Evolutionary conservation across 2,329 filamentous ascomycete genomes (phyloP).

Genomic region (Sporothrix pseudoabietina): DNA sequence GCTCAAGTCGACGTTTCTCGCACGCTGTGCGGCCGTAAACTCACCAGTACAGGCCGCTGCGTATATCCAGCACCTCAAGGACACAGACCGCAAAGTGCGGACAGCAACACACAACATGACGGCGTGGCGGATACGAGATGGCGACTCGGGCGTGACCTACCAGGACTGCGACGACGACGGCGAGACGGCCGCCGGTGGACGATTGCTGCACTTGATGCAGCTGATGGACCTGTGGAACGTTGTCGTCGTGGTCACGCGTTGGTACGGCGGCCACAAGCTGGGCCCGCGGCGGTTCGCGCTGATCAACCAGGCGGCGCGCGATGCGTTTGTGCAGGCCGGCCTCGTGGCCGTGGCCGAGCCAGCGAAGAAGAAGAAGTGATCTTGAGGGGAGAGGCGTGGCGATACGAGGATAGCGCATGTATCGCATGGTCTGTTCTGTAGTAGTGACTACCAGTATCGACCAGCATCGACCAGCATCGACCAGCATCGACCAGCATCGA

Average conservation of each 20-base stretch:
- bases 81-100: conserved; percentile 81
- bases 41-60: conserved; percentile 70
- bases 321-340: conserved; percentile 78
- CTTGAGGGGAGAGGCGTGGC: conserved; percentile 24
- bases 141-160: conserved; percentile 57
- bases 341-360: conserved; percentile 62
- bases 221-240: conserved; percentile 92
- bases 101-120: conserved; percentile 93
- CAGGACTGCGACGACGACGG: conserved; percentile 98
- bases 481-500: not conserved
- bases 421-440: not conserved
- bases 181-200: conserved; percentile 84
- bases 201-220: conserved; percentile 88
- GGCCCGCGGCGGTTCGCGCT: conserved; percentile 87
- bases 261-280: conserved; percentile 90
- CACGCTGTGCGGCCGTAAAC: conserved; percentile 69
- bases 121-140: conserved; percentile 77
- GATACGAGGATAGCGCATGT: not conserved
- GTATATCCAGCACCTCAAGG: conserved; percentile 74
- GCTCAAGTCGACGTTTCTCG: conserved; percentile 86
- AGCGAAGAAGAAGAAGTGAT: conserved; percentile 50
- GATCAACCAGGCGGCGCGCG: conserved; percentile 83
- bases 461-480: too few relatives aligned
- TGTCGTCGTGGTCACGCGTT: conserved; percentile 89
- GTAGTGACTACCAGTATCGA: not conserved